A percentile compares a stretch with the other conserved stretches of the same genome.
phyloP scores from a whole-genome alignment of 2,329 filamentous ascomycete species.

The Sclerotinia spermophila region DNA sequence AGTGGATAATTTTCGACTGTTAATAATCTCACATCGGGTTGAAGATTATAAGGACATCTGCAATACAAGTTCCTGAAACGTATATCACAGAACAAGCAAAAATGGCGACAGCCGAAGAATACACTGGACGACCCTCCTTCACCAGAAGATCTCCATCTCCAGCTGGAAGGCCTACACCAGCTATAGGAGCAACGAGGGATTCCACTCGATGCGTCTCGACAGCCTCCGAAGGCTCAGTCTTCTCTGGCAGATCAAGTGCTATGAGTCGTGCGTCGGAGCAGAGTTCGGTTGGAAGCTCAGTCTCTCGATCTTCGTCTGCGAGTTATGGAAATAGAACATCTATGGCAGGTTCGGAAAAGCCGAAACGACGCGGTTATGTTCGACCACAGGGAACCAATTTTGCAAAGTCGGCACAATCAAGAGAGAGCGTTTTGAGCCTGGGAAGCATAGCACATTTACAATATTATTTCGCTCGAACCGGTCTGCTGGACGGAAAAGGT shows the following conservation, averaged over 20 bases:
- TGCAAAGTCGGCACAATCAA: conserved; percentile 80
- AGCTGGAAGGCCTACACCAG: conserved; percentile 58
- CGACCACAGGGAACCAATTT: conserved; percentile 54
- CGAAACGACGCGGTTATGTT: conserved; percentile 41
- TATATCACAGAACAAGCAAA: conserved; percentile 18
- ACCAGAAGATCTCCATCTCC: conserved; percentile 56
- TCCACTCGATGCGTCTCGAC: conserved; percentile 64
- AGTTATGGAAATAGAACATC: conserved; percentile 49
- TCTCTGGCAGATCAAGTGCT: conserved; percentile 42
- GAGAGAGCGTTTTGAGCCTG: conserved; percentile 93
- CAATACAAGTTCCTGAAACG: not conserved
- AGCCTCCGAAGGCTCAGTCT: conserved; percentile 46
- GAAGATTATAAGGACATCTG: not conserved
- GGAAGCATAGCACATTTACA: conserved; percentile 97
- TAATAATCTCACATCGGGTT: not conserved
- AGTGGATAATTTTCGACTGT: not conserved
- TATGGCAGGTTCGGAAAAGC: conserved; percentile 38
- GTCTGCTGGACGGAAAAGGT: conserved; percentile 88
- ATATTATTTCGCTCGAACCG: conserved; percentile 96
- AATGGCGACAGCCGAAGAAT: conserved; percentile 42
- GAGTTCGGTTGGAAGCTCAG: conserved; percentile 46
- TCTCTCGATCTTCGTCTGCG: conserved; percentile 61
- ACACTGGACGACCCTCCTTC: conserved; percentile 32
- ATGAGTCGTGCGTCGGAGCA: conserved; percentile 53
- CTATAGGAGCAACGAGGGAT: conserved; percentile 55